These are phyloP conservation scores for Adansonia gregorii DNA, from an alignment of 441 rosid species.

Conservation along the genomic window DNA sequence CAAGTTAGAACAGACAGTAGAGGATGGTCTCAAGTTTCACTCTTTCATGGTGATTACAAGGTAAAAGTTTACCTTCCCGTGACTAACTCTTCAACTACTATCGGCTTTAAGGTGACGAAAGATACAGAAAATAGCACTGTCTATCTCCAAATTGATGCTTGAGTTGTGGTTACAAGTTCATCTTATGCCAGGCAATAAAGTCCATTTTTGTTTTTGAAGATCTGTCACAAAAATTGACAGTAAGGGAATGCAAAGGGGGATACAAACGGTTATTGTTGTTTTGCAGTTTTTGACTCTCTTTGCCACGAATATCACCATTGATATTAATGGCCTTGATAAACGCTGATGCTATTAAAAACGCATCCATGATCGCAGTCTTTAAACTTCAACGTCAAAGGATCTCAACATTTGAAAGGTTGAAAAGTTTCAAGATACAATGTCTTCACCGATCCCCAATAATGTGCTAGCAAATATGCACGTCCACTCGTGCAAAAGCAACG, in stretches of 20 bases:
- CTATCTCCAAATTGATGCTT: neutral
- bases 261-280: neutral
- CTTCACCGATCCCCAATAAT: no score
- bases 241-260: neutral
- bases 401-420: no score
- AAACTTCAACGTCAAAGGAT: no score
- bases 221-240: neutral
- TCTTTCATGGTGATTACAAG: constrained; percentile 64
- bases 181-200: neutral
- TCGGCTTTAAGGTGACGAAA: constrained; percentile 40
- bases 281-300: no score
- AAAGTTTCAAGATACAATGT: no score
- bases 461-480: no score
- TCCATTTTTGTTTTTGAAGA: neutral
- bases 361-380: no score
- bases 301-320: no score
- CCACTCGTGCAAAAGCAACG: no score
- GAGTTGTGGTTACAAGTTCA: neutral
- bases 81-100: constrained; percentile 33
- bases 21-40: constrained; percentile 41
- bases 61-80: constrained; percentile 46
- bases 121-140: constrained; percentile 20
- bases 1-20: constrained; percentile 31
- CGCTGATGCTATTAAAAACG: no score
- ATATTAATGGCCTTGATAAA: no score